These are phyloP conservation scores for Cunninghamia lanceolata DNA, from an alignment of 75 land plant genomes.

Conservation along the genomic window DNA sequence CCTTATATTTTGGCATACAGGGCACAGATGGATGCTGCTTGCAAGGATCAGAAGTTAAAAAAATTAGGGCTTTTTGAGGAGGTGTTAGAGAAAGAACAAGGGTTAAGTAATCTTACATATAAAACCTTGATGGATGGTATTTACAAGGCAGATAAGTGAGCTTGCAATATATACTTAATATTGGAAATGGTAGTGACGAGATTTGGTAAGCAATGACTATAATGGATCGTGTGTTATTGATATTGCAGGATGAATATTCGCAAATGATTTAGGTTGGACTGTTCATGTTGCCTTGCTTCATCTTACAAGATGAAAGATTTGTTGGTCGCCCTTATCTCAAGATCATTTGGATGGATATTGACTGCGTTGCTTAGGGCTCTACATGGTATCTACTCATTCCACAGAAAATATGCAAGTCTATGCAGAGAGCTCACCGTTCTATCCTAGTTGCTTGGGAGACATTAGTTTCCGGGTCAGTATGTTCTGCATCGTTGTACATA, in stretches of 20 bases:
- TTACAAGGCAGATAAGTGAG: constrained; percentile 17
- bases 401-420: background rate
- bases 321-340: background rate
- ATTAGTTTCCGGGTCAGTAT: background rate
- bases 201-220: constrained; percentile 10
- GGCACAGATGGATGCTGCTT: constrained; percentile 18
- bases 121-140: constrained; percentile 23
- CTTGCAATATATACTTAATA: constrained; percentile 14
- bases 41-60: constrained; percentile 32
- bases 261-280: background rate
- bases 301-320: background rate
- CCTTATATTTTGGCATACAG: constrained; percentile 34
- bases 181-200: constrained; percentile 21
- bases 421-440: background rate
- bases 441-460: background rate
- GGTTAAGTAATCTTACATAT: constrained; percentile 9
- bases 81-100: constrained; percentile 23
- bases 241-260: background rate
- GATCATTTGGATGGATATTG: background rate
- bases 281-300: background rate
- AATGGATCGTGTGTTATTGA: background rate
- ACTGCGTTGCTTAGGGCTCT: background rate
- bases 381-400: background rate
- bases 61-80: constrained; percentile 32
- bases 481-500: background rate